Evolutionary conservation across 768 basidiomycete genomes (phyloP), one percentile per base, ranked within the genome.

Genomic region (Astraeus odoratus): DNA sequence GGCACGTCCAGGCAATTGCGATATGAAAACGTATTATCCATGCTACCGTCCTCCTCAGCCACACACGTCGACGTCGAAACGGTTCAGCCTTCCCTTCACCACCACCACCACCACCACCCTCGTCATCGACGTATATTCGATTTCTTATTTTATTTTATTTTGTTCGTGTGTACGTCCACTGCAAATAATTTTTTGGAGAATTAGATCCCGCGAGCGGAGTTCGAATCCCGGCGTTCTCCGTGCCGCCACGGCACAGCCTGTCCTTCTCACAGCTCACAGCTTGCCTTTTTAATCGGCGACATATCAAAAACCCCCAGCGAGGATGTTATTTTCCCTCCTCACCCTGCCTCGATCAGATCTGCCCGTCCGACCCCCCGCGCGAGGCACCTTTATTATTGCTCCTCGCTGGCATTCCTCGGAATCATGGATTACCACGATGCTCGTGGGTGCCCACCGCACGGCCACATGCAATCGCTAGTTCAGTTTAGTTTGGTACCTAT

Each of bases 281-380:
- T 47, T 26, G 15, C 54, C 47, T 46, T 54, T 63, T 64, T 36
- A 63, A 57, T 61, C 61, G 62, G 57, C 61, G 61, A 63, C 49
- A 41, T 26, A 44, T 38, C 45, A 47, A 39, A 47, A 47, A 46
- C 50, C 63, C 20, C 46, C 45, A 36, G 39, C 35, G 27, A 31
- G 47, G 22, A 35, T 23, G 37, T 43, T 16, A 22, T 42, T 40
- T 36, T 37, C 34, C n/a, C n/a, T n/a, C n/a, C n/a, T n/a, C n/a
- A n/a, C n/a, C n/a, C 23, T 18, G 26, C 22, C 25, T 30, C 24
- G 20, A 29, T 37, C 30, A 42, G 12, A 26, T 37, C 24, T 36
- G 27, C 19, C 16, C 3, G 29, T 19, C 9, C 37, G 12, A 24
- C 20, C 23, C 24, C 20, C 23, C 37, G 12, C n/a, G n/a, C n/a